Evolutionary conservation across 352 stramenopile species (phyloP), one percentile per base, ranked within the genome.

Genomic region (Phytophthora aleatoria): DNA sequence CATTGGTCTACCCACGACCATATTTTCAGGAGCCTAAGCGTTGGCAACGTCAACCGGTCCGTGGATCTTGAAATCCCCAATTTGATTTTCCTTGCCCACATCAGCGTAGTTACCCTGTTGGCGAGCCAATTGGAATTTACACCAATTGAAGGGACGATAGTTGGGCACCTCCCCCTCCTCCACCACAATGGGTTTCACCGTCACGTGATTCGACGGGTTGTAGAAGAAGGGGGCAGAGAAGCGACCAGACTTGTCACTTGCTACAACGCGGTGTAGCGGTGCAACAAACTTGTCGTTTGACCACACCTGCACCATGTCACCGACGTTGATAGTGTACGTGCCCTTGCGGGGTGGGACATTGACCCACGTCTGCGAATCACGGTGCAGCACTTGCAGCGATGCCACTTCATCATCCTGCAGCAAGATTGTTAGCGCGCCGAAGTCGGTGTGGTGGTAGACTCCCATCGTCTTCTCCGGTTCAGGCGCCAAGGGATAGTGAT

Each of bases 91-190:
- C n/a, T 89, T 77, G 24, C 95, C 95, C 24, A 92, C 58, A 77
- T 98, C 87, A 3, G 85, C 91, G 60, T 96, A 93, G 74, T 98
- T 90, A 43, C 95, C 92, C 26, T 89, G 83, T 79, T 97, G 96
- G n/a, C 94, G 84, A 47, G 89, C 60, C 38, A 83, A 73, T 20
- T 20, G 16, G 16, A 42, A 90, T 81, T 66, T 95, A 98, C 51
- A 97, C 91, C 31, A 83, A 87, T 81, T 83, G 16, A 97, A 76
- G 16, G 87, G 62, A 6, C 83, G 69, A 68, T 97, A 98, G 35
- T 68, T 74, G 0, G 81, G 57, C 48, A 57, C 66, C 3, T 83
- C 67, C 3, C 41, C 63, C 9, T 61, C 71, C 8, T 65, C 55
- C 15, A 78, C 55, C 26, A 88, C 52, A 57, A 97, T 74, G 1